Evolutionary conservation across 2,329 filamentous ascomycete species (phyloP), one percentile per base, ranked within the genome.

Genomic region (Aspergillus vadensis): DNA sequence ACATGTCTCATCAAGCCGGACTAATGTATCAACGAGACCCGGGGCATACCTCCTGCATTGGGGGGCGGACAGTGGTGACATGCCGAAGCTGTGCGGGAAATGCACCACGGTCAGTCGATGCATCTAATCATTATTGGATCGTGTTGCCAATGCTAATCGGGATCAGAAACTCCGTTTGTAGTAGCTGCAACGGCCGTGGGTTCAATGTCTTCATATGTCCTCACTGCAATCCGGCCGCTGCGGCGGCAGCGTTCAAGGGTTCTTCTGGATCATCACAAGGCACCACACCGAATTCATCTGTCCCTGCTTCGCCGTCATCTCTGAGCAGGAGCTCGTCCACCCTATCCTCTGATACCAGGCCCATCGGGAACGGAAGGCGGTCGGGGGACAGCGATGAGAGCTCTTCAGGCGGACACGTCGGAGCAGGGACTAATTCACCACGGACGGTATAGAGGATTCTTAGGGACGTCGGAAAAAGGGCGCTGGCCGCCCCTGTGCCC

Each of bases 21-120:
- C 61, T 65, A 12, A 36, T 65, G 19, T 23, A 70, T 39, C 54
- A 66, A 25, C 67, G 74, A 4, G 74, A 76, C 51, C 74, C 74
- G 2, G 60, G 63, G 4, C 74, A 76, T 50, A 69, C 64, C 7
- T 72, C 70, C 10, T 77, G 75, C 64, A 70, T 73, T 36, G 70
- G 74, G 12, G 74, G 75, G 3, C 66, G 66, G 44, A 73, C 69
- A 5, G 71, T 74, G 23, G 7, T 71, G 14, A 77, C 74, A 48
- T 77, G 75, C 61, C 68, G 68, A n/a, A 63, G 62, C 48, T 77
- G 75, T 50, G 75, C 75, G 17, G 75, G 75, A 0, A 74, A 77
- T 61, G 72, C 74, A 56, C 74, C 74, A 23, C 72, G 75, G 75
- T 76, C 68, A 30, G 55, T 55, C 50, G 2, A 27, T 30, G 6